Base-by-base conservation (phyloP, 1,284 basidiomycete species). In the Ceraceosorus guamensis region DNA sequence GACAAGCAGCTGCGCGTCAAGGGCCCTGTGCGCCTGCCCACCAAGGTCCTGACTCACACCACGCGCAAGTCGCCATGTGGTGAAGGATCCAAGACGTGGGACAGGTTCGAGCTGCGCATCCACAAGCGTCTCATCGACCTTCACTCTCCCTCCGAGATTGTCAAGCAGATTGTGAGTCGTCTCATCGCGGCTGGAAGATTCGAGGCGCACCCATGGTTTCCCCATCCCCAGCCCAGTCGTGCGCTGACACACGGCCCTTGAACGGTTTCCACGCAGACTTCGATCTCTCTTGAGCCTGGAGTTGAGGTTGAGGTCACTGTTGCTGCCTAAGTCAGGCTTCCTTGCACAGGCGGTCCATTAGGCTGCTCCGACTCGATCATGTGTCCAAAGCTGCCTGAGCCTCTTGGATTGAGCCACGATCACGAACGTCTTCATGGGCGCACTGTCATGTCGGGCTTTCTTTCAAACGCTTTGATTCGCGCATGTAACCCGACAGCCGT, bases 111-210 rank as follows among this genome's bases (percentile, higher is more conserved):
- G 82, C 86, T 99, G 82, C 91, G 92, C 83, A 85, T 99, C 71
- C 93, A 99, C 87, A 99, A 99, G 84, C 89, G 95, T 76, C 84
- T 98, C 79, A 98, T 99, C 78, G 95, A 99, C 83, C 83, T 99
- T 67, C 91, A 93, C 83, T 92, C 92, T 60, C 93, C 93, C 63
- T 90, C 89, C 77, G 95, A 98, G 82, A 89, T 97, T 72, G 95
- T 99, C 81, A 98, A 98, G 85, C 93, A 98, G 82, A 99, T 99
- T 78, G 91, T 93, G 68, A 56, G 60, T 62, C 24, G 24, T 24
- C 24, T 24, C 24, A 24, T 24, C 3, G 24, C 24, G 24, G 24
- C 24, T 24, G 24, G 24, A 24, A 24, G 24, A 24, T 24, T 24
- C 24, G 24, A 24, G 24, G 24, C 24, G 24, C 24, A 24, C 24